Conservation (phyloP, 352 stramenopile species). For the Phytophthora multivora region DNA sequence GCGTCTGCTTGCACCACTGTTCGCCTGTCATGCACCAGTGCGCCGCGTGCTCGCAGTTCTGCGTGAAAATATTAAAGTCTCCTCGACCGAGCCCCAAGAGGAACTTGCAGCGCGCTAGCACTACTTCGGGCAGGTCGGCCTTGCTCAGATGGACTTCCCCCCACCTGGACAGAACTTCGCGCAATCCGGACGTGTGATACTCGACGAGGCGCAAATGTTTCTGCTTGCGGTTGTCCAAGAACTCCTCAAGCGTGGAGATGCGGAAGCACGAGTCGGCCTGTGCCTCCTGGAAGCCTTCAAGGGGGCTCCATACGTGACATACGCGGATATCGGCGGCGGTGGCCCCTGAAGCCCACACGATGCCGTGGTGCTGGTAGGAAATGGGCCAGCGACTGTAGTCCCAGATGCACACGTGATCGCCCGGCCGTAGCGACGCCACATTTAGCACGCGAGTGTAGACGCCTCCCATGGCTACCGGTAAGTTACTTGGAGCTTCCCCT, state of each 20-base stretch:
- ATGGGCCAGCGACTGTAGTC: constrained; percentile 87
- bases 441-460: constrained; percentile 83
- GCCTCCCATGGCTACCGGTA: constrained; percentile 48
- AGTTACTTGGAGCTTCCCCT: not conserved
- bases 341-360: constrained; percentile 81
- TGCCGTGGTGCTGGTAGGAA: constrained; percentile 87
- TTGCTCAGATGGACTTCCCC: constrained; percentile 88
- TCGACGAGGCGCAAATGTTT: constrained; percentile 78
- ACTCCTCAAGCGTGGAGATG: constrained; percentile 87
- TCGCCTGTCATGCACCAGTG: constrained; percentile 91
- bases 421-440: constrained; percentile 73
- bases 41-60: constrained; percentile 88
- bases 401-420: constrained; percentile 88
- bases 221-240: constrained; percentile 67
- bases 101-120: constrained; percentile 84
- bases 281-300: constrained; percentile 71
- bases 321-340: constrained; percentile 67
- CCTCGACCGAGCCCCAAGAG: constrained; percentile 73
- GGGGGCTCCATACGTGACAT: constrained; percentile 86
- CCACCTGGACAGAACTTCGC: constrained; percentile 80
- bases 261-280: constrained; percentile 88
- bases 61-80: constrained; percentile 89
- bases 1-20: constrained; percentile 89
- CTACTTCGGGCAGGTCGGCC: constrained; percentile 80
- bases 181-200: constrained; percentile 84